Conservation (phyloP, 2,329 filamentous ascomycete genomes). For the Diaporthe citri region DNA sequence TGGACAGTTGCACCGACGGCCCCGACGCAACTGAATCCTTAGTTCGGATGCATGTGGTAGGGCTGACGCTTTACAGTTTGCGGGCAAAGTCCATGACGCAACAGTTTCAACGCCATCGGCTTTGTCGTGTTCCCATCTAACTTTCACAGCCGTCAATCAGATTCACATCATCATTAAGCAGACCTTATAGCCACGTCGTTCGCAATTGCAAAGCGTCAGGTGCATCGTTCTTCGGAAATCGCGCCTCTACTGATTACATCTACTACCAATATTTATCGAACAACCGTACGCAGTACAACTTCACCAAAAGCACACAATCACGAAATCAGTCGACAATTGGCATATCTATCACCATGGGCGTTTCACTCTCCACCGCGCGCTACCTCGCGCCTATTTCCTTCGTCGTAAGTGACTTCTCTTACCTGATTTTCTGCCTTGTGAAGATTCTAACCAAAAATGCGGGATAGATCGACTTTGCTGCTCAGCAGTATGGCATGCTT, state of each 20-base stretch:
- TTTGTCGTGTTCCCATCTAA: slow-evolving; percentile 18
- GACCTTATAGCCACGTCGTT: not conserved
- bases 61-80: slow-evolving; percentile 10
- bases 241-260: not conserved
- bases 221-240: not conserved
- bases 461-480: slow-evolving; percentile 63
- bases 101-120: slow-evolving; percentile 28
- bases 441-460: not conserved
- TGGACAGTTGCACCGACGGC: slow-evolving; percentile 14
- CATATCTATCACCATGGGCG: slow-evolving; percentile 56
- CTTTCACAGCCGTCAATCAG: not conserved
- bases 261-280: not conserved
- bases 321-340: too few relatives aligned
- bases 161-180: slow-evolving; percentile 31
- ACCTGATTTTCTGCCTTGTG: not conserved
- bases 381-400: slow-evolving; percentile 68
- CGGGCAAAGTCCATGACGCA: slow-evolving; percentile 37
- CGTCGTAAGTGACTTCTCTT: slow-evolving; percentile 39
- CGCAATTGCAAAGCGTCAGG: not conserved
- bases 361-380: slow-evolving; percentile 65
- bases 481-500: slow-evolving; percentile 71
- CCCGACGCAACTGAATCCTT: not conserved
- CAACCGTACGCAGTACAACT: not conserved
- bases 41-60: slow-evolving; percentile 1
- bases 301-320: not conserved